Conservation (phyloP, 2,329 filamentous ascomycete species). For the Ascochyta koolunga region DNA sequence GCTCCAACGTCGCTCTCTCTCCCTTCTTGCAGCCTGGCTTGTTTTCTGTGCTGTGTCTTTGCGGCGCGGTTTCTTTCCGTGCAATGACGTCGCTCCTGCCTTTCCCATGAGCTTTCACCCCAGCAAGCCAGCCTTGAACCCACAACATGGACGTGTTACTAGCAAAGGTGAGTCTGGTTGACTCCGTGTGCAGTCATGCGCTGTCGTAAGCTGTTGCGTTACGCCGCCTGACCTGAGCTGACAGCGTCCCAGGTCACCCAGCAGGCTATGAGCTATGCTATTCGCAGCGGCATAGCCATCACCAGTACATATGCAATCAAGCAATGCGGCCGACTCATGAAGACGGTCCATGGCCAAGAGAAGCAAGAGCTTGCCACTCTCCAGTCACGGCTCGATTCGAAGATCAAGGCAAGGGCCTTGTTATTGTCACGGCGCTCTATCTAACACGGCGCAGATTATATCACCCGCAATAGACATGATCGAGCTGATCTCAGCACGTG, state of each 20-base stretch:
- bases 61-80: background rate
- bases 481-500: constrained; percentile 79
- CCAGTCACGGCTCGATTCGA: constrained; percentile 77
- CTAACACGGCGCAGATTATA: constrained; percentile 65
- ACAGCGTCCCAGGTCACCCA: constrained; percentile 62
- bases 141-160: constrained; percentile 73
- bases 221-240: constrained; percentile 2
- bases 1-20: background rate
- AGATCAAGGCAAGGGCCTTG: constrained; percentile 71
- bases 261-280: constrained; percentile 91
- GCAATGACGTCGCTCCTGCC: constrained; percentile 6
- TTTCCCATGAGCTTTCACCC: constrained; percentile 1
- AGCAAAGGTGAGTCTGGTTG: constrained; percentile 56
- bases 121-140: constrained; percentile 1
- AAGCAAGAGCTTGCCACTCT: constrained; percentile 74
- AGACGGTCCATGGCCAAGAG: constrained; percentile 64
- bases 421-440: background rate
- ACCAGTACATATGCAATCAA: constrained; percentile 85
- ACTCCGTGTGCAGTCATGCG: constrained; percentile 11
- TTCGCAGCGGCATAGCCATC: constrained; percentile 80
- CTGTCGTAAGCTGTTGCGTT: background rate
- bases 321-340: constrained; percentile 79
- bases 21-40: background rate
- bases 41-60: background rate
- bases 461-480: constrained; percentile 92